Evolutionary conservation across 1,284 basidiomycete species (phyloP), one percentile per base, ranked within the genome.

Genomic region (Cryptococcus depauperatus): DNA sequence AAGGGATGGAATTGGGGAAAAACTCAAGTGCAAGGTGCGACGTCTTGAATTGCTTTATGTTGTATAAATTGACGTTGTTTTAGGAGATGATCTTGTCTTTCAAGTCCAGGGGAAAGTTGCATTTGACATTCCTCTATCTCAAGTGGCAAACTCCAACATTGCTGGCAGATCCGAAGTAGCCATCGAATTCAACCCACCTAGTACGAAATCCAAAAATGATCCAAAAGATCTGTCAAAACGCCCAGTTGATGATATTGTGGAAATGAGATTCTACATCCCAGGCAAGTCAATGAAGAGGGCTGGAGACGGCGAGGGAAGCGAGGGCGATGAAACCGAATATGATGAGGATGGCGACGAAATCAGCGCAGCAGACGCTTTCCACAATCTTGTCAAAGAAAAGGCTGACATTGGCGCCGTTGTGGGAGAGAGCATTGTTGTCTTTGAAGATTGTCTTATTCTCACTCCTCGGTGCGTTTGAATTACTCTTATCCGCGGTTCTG

Each of bases 1-100:
- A 89, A 90, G 64, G 95, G 95, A 1, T 98, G 91, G 91, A 98
- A 99, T 68, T 99, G 95, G 95, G 95, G 95, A 14, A 79, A 85
- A 32, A 87, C 87, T 3, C 88, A 93, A 62, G 90, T 98, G 55
- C 85, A 89, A 77, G 85, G 91, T 87, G 55, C 66, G 26, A 19
- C 16, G 25, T 14, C 38, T 21, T 33, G 9, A 16, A 5, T 5
- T n/a, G 13, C 18, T 13, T 10, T 27, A 32, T 9, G 14, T 5
- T 10, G 25, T 10, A 27, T 7, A 9, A n/a, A 13, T 16, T 3
- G 41, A 26, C 21, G 18, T 9, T 6, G 5, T n/a, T 21, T 5
- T 55, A 95, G 91, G 86, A 43, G 79, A 84, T 66, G 89, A 96
- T 48, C 76, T 96, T 27, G 85, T 83, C 4, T 99, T 98, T 70